Percentiles rank a stretch among this genome's conserved stretches.
Evolutionary conservation across 2,329 filamentous ascomycete species (phyloP).

Genomic region (Hymenotorrendiella dingleyae): DNA sequence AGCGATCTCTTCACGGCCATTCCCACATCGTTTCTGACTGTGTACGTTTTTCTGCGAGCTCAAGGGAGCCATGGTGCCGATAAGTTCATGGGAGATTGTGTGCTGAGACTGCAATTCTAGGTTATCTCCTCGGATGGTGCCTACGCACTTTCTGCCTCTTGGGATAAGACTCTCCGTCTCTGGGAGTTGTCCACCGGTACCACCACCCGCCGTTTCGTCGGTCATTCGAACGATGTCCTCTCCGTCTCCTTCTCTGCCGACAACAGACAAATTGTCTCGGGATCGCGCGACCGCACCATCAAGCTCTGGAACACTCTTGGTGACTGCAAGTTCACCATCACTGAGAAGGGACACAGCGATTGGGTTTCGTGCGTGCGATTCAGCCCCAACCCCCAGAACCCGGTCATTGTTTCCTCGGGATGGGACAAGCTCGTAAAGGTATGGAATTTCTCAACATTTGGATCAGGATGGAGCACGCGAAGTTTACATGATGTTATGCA

Average conservation of each 20-base stretch:
- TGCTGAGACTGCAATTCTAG: conserved; percentile 48
- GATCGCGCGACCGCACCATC: conserved; percentile 96
- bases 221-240: conserved; percentile 98
- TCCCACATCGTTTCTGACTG: conserved; percentile 99
- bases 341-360: conserved; percentile 99
- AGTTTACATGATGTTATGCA: conserved; percentile 84
- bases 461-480: conserved; percentile 19
- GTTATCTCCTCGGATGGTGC: conserved; percentile 99
- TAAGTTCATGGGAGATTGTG: conserved; percentile 18
- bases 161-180: conserved; percentile 99
- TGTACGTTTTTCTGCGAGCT: conserved; percentile 56
- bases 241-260: conserved; percentile 99
- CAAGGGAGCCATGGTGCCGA: conserved; percentile 10
- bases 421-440: conserved; percentile 99
- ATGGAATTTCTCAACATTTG: conserved; percentile 40
- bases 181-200: conserved; percentile 98
- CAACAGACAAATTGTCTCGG: conserved; percentile 99
- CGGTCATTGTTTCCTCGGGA: conserved; percentile 95
- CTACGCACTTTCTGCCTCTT: conserved; percentile 97
- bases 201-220: conserved; percentile 97
- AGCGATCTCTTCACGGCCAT: conserved; percentile 97
- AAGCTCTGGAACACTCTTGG: conserved; percentile 99
- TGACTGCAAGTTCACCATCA: conserved; percentile 99
- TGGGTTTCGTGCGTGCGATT: conserved; percentile 99
- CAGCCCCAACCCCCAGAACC: conserved; percentile 99